These are phyloP conservation scores for Trypanosoma vivax DNA, from an alignment of 208 protist genomes.

Conservation along the genomic window DNA sequence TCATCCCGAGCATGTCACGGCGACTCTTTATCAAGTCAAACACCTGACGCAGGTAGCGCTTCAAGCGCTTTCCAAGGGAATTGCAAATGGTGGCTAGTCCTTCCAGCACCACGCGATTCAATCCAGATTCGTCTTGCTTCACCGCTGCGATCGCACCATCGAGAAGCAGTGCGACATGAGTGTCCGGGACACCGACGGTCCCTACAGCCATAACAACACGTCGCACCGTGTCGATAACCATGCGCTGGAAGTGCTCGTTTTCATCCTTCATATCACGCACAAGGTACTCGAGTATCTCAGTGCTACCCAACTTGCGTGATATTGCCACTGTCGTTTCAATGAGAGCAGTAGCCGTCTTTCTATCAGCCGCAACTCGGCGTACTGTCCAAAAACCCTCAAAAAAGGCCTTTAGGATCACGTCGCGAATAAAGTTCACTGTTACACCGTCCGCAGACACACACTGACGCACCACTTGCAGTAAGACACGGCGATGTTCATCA, in stretches of 20 bases:
- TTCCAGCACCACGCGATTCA: constrained; percentile 79
- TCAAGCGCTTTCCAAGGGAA: constrained; percentile 87
- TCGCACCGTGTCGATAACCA: constrained; percentile 93
- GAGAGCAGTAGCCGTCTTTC: constrained; percentile 88
- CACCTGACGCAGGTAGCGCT: constrained; percentile 94
- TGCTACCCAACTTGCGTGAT: constrained; percentile 92
- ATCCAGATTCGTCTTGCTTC: constrained; percentile 93
- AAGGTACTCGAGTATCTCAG: constrained; percentile 91
- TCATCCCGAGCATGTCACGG: constrained; percentile 91
- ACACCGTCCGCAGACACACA: constrained; percentile 97
- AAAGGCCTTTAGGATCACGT: constrained; percentile 88
- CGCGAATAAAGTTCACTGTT: constrained; percentile 86
- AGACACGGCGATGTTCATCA: constrained; percentile 99
- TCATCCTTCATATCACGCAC: constrained; percentile 98
- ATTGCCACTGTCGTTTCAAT: constrained; percentile 96
- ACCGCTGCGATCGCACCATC: constrained; percentile 97
- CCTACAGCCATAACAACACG: constrained; percentile 70
- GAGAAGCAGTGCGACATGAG: constrained; percentile 93
- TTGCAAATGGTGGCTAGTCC: constrained; percentile 94
- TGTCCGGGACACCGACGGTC: constrained; percentile 86
- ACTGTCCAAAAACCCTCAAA: constrained; percentile 94
- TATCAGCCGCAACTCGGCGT: constrained; percentile 94
- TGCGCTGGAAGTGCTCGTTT: constrained; percentile 94
- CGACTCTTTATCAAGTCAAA: constrained; percentile 95
- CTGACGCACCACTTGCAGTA: constrained; percentile 98